These are phyloP conservation scores for Chaetomium olivaceum DNA, from an alignment of 2,329 filamentous ascomycete species.

Conservation along the genomic window DNA sequence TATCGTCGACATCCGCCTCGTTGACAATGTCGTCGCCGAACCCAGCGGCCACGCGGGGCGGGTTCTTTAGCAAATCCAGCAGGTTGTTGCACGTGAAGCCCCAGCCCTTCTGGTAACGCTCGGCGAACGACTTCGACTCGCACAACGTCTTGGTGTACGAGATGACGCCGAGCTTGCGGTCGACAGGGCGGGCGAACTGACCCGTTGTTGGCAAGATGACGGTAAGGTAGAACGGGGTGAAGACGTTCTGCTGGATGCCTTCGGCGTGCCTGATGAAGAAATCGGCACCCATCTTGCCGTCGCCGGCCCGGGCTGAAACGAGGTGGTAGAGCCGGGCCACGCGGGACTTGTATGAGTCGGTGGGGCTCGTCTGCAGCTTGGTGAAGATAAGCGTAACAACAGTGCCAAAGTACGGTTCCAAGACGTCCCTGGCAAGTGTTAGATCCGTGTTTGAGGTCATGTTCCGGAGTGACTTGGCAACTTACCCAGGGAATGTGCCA, in stretches of 20 bases:
- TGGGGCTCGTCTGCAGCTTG: slow-evolving; percentile 64
- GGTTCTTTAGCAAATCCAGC: slow-evolving; percentile 84
- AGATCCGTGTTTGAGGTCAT: background rate
- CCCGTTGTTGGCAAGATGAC: slow-evolving; percentile 89
- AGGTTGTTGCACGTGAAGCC: slow-evolving; percentile 85
- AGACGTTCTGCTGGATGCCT: slow-evolving; percentile 74
- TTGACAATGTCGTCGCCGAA: slow-evolving; percentile 73
- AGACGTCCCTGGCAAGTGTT: slow-evolving; percentile 50
- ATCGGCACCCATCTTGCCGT: slow-evolving; percentile 84
- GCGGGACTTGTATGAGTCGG: slow-evolving; percentile 80
- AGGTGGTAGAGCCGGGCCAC: slow-evolving; percentile 96
- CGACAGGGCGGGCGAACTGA: slow-evolving; percentile 80
- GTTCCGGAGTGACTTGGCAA: slow-evolving; percentile 26
- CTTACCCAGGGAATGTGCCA: slow-evolving; percentile 69
- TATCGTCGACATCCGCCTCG: slow-evolving; percentile 91
- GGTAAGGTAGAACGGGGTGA: slow-evolving; percentile 79
- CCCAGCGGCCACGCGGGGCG: slow-evolving; percentile 66
- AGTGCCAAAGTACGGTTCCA: slow-evolving; percentile 76
- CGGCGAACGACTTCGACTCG: slow-evolving; percentile 80
- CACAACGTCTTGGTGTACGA: slow-evolving; percentile 91
- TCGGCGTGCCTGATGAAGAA: slow-evolving; percentile 89
- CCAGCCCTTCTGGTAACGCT: slow-evolving; percentile 87
- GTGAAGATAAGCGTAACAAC: slow-evolving; percentile 83
- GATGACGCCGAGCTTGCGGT: slow-evolving; percentile 90
- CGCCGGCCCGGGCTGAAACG: slow-evolving; percentile 70